Conservation (phyloP, 208 protist genomes). For the Crithidia bombi region DNA sequence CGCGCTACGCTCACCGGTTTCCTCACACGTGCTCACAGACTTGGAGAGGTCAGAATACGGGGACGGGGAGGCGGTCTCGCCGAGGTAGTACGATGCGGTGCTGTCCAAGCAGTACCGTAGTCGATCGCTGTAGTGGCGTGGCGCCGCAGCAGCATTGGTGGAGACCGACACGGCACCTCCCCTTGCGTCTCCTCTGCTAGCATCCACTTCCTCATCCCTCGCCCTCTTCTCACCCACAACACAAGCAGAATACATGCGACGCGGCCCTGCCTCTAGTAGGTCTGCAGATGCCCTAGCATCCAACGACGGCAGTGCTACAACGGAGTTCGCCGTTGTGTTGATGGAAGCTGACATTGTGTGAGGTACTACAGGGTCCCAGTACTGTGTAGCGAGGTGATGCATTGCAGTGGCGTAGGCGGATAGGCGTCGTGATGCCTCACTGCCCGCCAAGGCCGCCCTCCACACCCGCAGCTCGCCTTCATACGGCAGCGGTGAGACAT, state of each 20-base stretch:
- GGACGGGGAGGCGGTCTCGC: not conserved
- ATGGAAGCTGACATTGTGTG: not conserved
- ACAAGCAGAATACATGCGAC: not conserved
- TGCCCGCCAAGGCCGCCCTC: constrained; percentile 30
- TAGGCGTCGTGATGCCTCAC: constrained; percentile 36
- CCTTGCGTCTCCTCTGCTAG: not conserved
- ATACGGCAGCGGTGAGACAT: not conserved
- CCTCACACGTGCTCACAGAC: too few relatives aligned
- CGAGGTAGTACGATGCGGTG: constrained; percentile 40
- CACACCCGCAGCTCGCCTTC: constrained; percentile 38
- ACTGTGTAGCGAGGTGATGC: constrained; percentile 74
- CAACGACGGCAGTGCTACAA: too few relatives aligned
- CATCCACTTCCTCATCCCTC: not conserved
- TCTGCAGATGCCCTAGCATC: too few relatives aligned
- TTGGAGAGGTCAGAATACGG: not conserved
- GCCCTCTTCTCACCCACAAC: not conserved
- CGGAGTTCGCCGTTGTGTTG: not conserved
- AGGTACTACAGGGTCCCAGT: constrained; percentile 46
- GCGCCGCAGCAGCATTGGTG: not conserved
- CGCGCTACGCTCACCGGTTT: too few relatives aligned
- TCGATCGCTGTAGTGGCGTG: constrained; percentile 42
- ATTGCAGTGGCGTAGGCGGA: constrained; percentile 63
- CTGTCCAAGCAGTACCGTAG: constrained; percentile 38
- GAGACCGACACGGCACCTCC: not conserved
- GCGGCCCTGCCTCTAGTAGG: not conserved